Percentiles rank a stretch among this genome's conserved stretches.
Evolutionary conservation across 768 basidiomycete species (phyloP).

Genomic region (Boletus huronensis): DNA sequence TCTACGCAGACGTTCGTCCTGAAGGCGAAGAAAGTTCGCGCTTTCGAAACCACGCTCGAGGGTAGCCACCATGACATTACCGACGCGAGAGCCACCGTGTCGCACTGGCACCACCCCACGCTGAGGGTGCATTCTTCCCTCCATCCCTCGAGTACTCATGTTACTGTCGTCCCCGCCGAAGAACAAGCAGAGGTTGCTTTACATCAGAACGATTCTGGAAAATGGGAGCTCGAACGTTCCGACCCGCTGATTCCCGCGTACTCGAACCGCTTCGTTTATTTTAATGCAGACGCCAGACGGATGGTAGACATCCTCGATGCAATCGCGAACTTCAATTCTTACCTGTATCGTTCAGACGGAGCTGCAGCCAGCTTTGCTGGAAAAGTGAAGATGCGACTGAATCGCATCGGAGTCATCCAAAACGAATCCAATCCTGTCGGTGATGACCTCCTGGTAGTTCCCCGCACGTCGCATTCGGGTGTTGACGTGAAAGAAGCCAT

Average conservation of each 20-base stretch:
- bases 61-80: neutral
- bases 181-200: slow-evolving; percentile 13
- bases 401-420: neutral
- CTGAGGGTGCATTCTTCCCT: slow-evolving; percentile 8
- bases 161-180: slow-evolving; percentile 3
- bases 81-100: slow-evolving; percentile 9
- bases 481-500: slow-evolving; percentile 7
- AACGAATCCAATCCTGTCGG: slow-evolving; percentile 6
- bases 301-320: slow-evolving; percentile 5
- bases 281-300: slow-evolving; percentile 2
- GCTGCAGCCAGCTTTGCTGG: slow-evolving; percentile 6
- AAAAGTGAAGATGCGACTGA: slow-evolving; percentile 12
- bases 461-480: neutral
- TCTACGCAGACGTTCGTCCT: slow-evolving; percentile 1
- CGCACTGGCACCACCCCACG: slow-evolving; percentile 7
- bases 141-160: neutral
- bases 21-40: slow-evolving; percentile 10
- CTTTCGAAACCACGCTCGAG: slow-evolving; percentile 17
- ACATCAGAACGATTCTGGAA: neutral
- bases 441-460: slow-evolving; percentile 6
- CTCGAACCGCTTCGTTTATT: neutral
- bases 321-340: slow-evolving; percentile 20
- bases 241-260: slow-evolving; percentile 10
- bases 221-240: slow-evolving; percentile 17
- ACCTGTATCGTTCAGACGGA: slow-evolving; percentile 15